Conservation (phyloP, 129 eudicot species). For the Rutidosis leptorrhynchoides region DNA sequence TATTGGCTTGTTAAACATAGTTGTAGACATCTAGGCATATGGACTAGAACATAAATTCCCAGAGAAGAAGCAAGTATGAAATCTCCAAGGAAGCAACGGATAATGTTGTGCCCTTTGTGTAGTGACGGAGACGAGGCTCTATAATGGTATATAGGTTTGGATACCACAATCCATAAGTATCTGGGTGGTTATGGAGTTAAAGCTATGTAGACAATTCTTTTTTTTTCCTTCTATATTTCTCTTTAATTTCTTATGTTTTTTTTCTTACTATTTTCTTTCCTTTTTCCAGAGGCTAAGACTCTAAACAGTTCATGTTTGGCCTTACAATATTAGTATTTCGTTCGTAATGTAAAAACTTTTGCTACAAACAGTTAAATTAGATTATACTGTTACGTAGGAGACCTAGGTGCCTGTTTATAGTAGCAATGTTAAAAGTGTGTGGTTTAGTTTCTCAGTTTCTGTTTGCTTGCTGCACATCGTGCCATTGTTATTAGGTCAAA, state of each 20-base stretch:
- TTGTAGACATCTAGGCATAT: neutral
- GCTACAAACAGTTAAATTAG: neutral
- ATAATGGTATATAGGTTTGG: neutral
- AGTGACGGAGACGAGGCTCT: neutral
- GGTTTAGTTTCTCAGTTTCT: no score
- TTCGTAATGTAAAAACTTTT: neutral
- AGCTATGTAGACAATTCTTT: neutral
- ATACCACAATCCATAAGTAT: neutral
- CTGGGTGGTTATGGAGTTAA: neutral
- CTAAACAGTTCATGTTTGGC: constrained; percentile 1
- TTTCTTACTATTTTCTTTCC: neutral
- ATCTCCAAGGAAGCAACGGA: neutral
- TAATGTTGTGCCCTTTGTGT: neutral
- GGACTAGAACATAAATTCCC: neutral
- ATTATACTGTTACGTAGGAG: neutral
- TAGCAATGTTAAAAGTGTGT: constrained; percentile 2
- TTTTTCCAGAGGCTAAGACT: neutral
- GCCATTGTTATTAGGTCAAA: constrained; percentile 59
- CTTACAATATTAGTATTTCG: neutral
- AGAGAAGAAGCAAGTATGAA: constrained; percentile 15
- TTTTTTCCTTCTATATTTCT: neutral
- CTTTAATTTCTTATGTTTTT: no score
- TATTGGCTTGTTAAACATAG: constrained; percentile 19
- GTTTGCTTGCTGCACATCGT: constrained; percentile 20
- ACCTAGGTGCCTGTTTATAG: constrained; percentile 9